Base-by-base conservation (phyloP, 108 stramenopile species). In the Pseudonitzschia delicatissima region DNA sequence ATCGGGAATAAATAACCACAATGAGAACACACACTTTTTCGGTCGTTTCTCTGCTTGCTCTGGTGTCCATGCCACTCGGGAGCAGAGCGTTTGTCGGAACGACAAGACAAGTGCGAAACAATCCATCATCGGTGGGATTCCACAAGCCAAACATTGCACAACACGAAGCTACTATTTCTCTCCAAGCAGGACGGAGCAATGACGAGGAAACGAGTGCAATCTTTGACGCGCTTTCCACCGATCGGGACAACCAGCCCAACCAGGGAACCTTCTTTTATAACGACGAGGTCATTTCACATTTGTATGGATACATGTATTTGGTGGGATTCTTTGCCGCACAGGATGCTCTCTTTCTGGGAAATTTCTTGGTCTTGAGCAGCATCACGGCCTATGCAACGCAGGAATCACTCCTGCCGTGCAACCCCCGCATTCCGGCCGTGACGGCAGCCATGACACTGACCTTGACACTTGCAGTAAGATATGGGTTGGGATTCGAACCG, bases 301-400 rank as follows among this genome's bases (percentile, higher is more conserved):
- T 70, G 21, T 58, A 70, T 53, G 69, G 69, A 35, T 70, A 70
- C 35, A 63, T 70, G 62, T 70, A 51, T 27, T 45, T 70, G 9
- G 61, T 70, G 2, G 69, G 69, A 53, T 42, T 62, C n/a, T 62
- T 70, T 36, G 44, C 27, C 13, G 69, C 62, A 0, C 61, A 51
- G 17, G 69, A 64, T 70, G 35, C 27, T n/a, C 25, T 51, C 5
- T 70, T 70, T 52, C 35, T 70, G 26, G 45, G 34, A 31, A 28
- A 8, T 9, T 70, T 70, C 23, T 36, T 63, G 3, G 31, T 25
- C 5, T 23, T 62, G 23, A 35, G 62, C 34, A 47, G 62, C 5
- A 4, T 62, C 0, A 42, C 69, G 17, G 61, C 62, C 3, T 35
- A 33, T 25, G 60, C 45, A 7, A 70, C 69, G 12, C 61, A 51